phyloP scores from a whole-genome alignment of 2,329 filamentous ascomycete genomes.

The Beauveria sp. region DNA sequence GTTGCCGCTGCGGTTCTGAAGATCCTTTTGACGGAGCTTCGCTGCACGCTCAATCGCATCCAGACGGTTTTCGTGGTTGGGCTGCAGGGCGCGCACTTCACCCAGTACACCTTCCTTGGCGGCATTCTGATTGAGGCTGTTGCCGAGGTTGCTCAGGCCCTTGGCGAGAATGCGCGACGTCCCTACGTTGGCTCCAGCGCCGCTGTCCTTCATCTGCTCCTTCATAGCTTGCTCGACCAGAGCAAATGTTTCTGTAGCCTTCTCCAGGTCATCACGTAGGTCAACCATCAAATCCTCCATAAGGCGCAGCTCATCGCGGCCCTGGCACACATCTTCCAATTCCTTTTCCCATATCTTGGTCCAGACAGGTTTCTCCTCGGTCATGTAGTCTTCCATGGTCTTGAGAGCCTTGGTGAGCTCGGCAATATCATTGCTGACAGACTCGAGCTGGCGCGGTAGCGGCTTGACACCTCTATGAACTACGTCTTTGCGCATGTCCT shows the following conservation, averaged over 20 bases:
- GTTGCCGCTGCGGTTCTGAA: constrained; percentile 68
- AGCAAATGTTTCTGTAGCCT: constrained; percentile 86
- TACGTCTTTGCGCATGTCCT: constrained; percentile 95
- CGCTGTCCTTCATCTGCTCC: constrained; percentile 78
- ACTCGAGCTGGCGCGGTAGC: constrained; percentile 80
- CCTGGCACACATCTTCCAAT: constrained; percentile 89
- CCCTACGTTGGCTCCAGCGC: constrained; percentile 40
- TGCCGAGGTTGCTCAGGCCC: constrained; percentile 45
- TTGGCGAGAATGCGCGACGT: constrained; percentile 49
- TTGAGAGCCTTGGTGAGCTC: constrained; percentile 76
- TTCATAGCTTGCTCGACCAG: constrained; percentile 97
- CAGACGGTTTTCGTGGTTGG: constrained; percentile 86
- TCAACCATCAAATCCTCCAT: constrained; percentile 93
- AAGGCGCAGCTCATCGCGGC: constrained; percentile 87
- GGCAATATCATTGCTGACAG: constrained; percentile 80
- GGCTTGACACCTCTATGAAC: constrained; percentile 88
- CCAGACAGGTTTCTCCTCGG: constrained; percentile 90
- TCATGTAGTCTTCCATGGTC: constrained; percentile 89
- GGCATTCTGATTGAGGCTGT: constrained; percentile 59
- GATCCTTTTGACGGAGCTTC: constrained; percentile 79
- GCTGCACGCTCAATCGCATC: constrained; percentile 98
- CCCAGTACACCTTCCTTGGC: constrained; percentile 89
- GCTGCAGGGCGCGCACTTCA: constrained; percentile 86
- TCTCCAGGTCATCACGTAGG: constrained; percentile 88
- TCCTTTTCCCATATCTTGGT: constrained; percentile 99